Evolutionary conservation across 2,329 filamentous ascomycete genomes (phyloP).

Genomic region (Alternaria ventricosa): DNA sequence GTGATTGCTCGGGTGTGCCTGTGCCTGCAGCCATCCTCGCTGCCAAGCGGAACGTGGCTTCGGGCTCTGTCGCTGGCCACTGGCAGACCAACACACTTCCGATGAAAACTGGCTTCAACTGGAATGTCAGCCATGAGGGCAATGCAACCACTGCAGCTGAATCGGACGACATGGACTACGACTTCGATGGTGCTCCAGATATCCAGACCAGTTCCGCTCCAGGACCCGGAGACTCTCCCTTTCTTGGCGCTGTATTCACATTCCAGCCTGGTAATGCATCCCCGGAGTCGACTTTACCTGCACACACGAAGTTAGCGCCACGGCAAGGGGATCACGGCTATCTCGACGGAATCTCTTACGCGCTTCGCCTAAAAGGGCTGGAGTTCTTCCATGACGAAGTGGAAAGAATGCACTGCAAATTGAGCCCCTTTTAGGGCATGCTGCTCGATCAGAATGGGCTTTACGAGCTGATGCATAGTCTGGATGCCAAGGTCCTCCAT

Average conservation of each 20-base stretch:
- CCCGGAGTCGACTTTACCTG: not conserved
- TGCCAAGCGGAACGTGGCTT: not conserved
- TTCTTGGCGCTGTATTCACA: not conserved
- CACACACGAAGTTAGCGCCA: not conserved
- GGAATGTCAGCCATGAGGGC: not conserved
- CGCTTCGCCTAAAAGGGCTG: not conserved
- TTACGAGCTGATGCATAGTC: not conserved
- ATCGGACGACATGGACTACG: not conserved
- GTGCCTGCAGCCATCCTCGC: not conserved
- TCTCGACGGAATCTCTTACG: not conserved
- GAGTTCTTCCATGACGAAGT: not conserved
- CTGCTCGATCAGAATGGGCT: not conserved
- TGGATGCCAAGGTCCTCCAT: not conserved
- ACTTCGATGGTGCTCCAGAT: not conserved
- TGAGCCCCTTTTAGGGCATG: not conserved
- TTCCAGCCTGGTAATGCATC: not conserved
- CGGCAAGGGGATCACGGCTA: not conserved
- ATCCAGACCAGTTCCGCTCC: fast-evolving
- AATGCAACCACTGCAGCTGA: not conserved
- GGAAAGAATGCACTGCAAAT: not conserved
- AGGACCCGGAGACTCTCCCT: not conserved
- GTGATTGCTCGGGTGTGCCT: not conserved
- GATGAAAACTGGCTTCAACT: not conserved
- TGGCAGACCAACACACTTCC: not conserved
- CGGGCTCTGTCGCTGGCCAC: not conserved